These are phyloP conservation scores for Boletus edulis DNA, from an alignment of 768 basidiomycete species.

Conservation along the genomic window DNA sequence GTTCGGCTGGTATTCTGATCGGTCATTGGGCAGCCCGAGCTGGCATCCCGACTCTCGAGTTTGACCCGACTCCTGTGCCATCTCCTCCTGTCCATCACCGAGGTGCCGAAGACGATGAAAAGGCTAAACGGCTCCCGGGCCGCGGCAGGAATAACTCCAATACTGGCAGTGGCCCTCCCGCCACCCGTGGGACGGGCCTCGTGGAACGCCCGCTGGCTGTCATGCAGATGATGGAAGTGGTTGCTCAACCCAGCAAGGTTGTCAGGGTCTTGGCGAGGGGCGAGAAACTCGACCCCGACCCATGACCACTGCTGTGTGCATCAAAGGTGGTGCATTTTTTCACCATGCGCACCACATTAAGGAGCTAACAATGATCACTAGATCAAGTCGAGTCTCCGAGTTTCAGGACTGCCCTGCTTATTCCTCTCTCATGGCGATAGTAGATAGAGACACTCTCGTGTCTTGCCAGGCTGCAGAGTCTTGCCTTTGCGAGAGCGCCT, in stretches of 20 bases:
- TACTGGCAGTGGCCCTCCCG: constrained; percentile 11
- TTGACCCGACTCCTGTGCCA: constrained; percentile 35
- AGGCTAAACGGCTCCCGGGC: constrained; percentile 24
- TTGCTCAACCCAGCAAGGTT: constrained; percentile 70
- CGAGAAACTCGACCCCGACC: constrained; percentile 70
- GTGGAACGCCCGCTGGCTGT: constrained; percentile 79
- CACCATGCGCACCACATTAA: not conserved
- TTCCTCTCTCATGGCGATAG: constrained; percentile 14
- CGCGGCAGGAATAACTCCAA: constrained; percentile 32
- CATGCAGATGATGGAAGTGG: constrained; percentile 79
- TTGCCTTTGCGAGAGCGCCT: constrained; percentile 18
- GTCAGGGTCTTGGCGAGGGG: constrained; percentile 80
- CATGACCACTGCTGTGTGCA: constrained; percentile 10
- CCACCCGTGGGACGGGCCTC: constrained; percentile 38
- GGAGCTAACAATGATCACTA: constrained; percentile 2
- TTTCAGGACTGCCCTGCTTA: constrained; percentile 20
- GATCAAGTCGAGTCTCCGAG: constrained; percentile 15
- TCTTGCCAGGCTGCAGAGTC: constrained; percentile 25
- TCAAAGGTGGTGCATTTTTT: constrained; percentile 11
- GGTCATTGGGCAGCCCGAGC: constrained; percentile 66
- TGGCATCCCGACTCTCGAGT: constrained; percentile 53
- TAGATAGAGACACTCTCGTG: constrained; percentile 21
- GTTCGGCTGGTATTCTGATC: constrained; percentile 62
- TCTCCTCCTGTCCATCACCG: constrained; percentile 20
- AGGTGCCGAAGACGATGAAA: constrained; percentile 34